Conservation (phyloP, 306 rosid genomes). For the Hippophae tibetana region DNA sequence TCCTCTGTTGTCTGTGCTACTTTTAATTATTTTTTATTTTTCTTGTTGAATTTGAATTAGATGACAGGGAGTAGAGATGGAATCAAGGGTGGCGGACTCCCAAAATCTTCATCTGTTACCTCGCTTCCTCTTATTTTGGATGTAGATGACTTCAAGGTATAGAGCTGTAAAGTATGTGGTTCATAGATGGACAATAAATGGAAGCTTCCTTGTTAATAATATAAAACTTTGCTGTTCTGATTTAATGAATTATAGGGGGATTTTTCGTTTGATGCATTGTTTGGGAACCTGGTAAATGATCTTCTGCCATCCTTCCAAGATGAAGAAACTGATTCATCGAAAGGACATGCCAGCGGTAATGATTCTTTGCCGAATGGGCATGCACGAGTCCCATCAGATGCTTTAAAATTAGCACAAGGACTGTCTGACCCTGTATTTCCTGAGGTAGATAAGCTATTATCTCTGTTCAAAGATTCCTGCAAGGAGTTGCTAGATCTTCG, state of each 20-base stretch:
- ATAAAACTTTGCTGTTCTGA: not conserved
- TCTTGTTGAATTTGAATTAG: conserved; percentile 16
- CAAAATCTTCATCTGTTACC: conserved; percentile 38
- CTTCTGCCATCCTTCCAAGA: conserved; percentile 81
- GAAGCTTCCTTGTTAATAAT: not conserved
- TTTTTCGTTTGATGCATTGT: conserved; percentile 90
- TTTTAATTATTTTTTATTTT: not conserved
- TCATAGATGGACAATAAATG: not conserved
- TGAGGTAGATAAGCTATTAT: conserved; percentile 74
- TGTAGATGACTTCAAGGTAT: conserved; percentile 88
- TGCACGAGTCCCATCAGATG: conserved; percentile 37
- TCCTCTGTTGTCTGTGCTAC: too few relatives aligned
- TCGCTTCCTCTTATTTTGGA: conserved; percentile 83
- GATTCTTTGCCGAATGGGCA: conserved; percentile 63
- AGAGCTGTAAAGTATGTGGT: not conserved
- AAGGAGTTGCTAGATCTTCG: conserved; percentile 89
- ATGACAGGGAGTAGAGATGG: conserved; percentile 71
- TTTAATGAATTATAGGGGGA: conserved; percentile 49
- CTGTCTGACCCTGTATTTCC: conserved; percentile 61
- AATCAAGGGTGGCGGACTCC: conserved; percentile 13
- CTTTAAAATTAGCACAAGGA: conserved; percentile 46
- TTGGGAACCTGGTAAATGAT: conserved; percentile 81
- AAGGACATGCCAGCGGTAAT: conserved; percentile 33
- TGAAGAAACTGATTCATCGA: conserved; percentile 57
- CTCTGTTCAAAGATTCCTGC: conserved; percentile 83